Percentiles rank a stretch among this genome's conserved stretches.
Conservation (phyloP, 768 basidiomycete species). For the Atractiella rhizophila region DNA sequence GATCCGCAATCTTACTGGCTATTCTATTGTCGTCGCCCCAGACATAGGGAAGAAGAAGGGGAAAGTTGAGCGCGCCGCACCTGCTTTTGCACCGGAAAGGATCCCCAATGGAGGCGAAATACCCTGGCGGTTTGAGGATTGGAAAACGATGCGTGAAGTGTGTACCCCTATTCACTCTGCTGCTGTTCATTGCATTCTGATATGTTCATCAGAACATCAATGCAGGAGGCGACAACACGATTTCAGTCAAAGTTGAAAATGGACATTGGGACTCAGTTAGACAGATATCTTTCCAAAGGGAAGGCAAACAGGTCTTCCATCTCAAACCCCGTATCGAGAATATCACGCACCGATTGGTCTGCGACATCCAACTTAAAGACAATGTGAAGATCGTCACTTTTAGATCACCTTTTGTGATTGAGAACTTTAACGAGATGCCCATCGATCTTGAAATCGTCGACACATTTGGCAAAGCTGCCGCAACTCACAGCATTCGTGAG, state of each 20-base stretch:
- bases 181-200: neutral
- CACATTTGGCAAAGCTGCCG: constrained; percentile 29
- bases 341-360: constrained; percentile 53
- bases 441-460: constrained; percentile 77
- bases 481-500: no score
- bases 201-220: constrained; percentile 21
- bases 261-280: constrained; percentile 73
- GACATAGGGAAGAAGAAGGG: constrained; percentile 36
- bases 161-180: constrained; percentile 6
- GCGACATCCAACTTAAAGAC: constrained; percentile 66
- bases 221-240: constrained; percentile 43
- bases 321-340: constrained; percentile 54
- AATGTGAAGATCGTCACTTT: constrained; percentile 86
- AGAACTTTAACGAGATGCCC: constrained; percentile 74
- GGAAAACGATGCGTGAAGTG: constrained; percentile 80
- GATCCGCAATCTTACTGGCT: constrained; percentile 71
- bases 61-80: neutral
- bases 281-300: constrained; percentile 69
- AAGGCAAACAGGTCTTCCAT: constrained; percentile 69
- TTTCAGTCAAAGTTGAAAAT: constrained; percentile 59
- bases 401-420: constrained; percentile 70
- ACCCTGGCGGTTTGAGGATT: constrained; percentile 95
- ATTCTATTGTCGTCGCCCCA: constrained; percentile 60
- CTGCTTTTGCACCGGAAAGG: neutral
- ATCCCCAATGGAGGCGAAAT: constrained; percentile 47